Percentiles rank a stretch among this genome's conserved stretches.
These are phyloP conservation scores for Lasiodiplodia citricola DNA, from an alignment of 2,329 filamentous ascomycete species.

Conservation along the genomic window DNA sequence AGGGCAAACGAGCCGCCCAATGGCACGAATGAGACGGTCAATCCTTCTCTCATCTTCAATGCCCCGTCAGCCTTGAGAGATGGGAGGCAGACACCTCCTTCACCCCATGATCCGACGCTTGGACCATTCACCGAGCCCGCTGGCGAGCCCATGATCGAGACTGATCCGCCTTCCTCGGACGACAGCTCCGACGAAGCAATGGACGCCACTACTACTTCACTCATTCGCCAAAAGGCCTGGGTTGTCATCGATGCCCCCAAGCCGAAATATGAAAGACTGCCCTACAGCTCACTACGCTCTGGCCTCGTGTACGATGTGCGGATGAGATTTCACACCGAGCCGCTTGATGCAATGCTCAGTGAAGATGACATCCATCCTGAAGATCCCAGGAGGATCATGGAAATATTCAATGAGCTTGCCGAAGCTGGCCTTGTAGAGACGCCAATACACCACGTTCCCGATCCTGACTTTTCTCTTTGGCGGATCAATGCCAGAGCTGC, in stretches of 20 bases:
- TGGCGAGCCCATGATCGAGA: slow-evolving; percentile 12
- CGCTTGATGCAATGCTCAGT: slow-evolving; percentile 46
- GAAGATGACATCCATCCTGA: slow-evolving; percentile 86
- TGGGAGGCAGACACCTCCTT: neutral
- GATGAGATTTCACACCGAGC: slow-evolving; percentile 94
- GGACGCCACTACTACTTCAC: neutral
- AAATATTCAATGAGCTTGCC: slow-evolving; percentile 89
- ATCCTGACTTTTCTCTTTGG: slow-evolving; percentile 61
- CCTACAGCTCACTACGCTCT: slow-evolving; percentile 46
- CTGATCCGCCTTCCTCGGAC: slow-evolving; percentile 9
- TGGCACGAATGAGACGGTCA: slow-evolving; percentile 22
- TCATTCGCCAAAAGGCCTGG: slow-evolving; percentile 7
- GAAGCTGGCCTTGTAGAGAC: slow-evolving; percentile 77
- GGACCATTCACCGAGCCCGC: slow-evolving; percentile 7
- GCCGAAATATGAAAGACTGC: slow-evolving; percentile 31
- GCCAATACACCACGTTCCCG: slow-evolving; percentile 55
- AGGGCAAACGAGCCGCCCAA: slow-evolving; percentile 16
- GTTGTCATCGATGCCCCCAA: slow-evolving; percentile 22
- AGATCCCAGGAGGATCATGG: slow-evolving; percentile 88
- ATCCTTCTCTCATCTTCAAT: slow-evolving; percentile 22
- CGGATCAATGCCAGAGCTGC: slow-evolving; percentile 81
- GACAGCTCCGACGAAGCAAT: slow-evolving; percentile 2
- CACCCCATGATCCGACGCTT: slow-evolving; percentile 6
- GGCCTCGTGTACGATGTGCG: slow-evolving; percentile 78
- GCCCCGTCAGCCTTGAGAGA: slow-evolving; percentile 10